Base-by-base conservation (phyloP, 1,139 yeast genomes). In the Debaryomyces sp. region DNA sequence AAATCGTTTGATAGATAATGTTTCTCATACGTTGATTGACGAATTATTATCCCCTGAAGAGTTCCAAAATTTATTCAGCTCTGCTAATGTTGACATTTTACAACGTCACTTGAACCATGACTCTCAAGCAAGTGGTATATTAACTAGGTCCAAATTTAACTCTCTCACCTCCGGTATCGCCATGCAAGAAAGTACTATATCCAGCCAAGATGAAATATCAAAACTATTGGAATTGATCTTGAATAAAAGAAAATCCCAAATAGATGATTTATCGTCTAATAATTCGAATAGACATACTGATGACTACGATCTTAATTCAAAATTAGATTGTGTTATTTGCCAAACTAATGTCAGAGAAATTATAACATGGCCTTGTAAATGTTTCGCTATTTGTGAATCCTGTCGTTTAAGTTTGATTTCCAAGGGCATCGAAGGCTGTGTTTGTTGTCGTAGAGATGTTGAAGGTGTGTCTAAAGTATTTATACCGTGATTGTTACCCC, bases 351-450 rank as follows among this genome's bases (percentile, higher is more conserved):
- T 84, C 7, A 77, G 97, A 55, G 89, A 87, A 53, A 81, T 91
- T 38, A 84, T 91, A 13, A 73, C 94, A 2, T 91, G 97, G 97
- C 98, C 98, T 1, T 91, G 98, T 63, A 81, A 84, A 57, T 91
- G 98, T 64, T 81, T 91, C 54, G 91, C 96, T 0, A 75, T 91
- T 7, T 91, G 98, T 65, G 96, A 90, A 54, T 78, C 82, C 13
- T 91, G 98, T 61, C 76, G 97, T 22, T 71, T 85, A 27, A 81
- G 88, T n/a, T 73, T 91, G 48, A 92, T 90, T 3, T 71, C 85
- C 22, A 79, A 90, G 51, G 88, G 89, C 12, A 85, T 87, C 59
- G 83, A 81, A 50, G 87, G 87, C 1, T 91, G 98, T 66, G 95
- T 90, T 0, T 88, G 96, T 59, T 91, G 98, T 60, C 78, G 96